A percentile compares a stretch with the other conserved stretches of the same genome.
phyloP scores from a whole-genome alignment of 2,329 filamentous ascomycete species.

The Juglanconis sp. region DNA sequence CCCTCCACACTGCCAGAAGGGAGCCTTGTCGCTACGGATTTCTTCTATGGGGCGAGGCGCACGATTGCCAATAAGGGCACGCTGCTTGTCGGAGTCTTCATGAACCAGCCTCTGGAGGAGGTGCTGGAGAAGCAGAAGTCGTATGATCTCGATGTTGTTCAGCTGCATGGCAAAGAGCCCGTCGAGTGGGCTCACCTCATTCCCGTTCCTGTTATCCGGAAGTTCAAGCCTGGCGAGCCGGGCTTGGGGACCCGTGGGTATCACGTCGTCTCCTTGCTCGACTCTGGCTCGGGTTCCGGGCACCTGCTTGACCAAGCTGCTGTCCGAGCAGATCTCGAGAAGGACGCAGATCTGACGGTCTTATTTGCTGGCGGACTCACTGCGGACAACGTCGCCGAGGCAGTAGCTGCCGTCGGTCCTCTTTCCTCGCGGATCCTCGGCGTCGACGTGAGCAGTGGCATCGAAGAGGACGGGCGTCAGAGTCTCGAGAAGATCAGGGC shows the following conservation, averaged over 20 bases:
- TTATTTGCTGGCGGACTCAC: conserved; percentile 83
- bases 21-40: conserved; percentile 56
- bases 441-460: conserved; percentile 92
- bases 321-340: conserved; percentile 63
- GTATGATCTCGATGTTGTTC: conserved; percentile 81
- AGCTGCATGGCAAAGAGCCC: conserved; percentile 89
- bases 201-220: conserved; percentile 85
- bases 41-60: conserved; percentile 47
- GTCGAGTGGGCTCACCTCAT: conserved; percentile 88
- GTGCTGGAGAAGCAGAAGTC: conserved; percentile 74
- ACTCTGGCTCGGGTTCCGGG: conserved; percentile 83
- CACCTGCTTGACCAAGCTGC: conserved; percentile 69
- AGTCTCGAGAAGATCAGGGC: conserved; percentile 74
- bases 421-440: conserved; percentile 65
- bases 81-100: conserved; percentile 88
- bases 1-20: not conserved
- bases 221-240: conserved; percentile 74
- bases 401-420: conserved; percentile 61
- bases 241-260: conserved; percentile 73
- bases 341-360: conserved; percentile 68
- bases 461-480: conserved; percentile 81
- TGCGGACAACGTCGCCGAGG: conserved; percentile 70
- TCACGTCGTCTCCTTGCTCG: conserved; percentile 79
- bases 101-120: conserved; percentile 81
- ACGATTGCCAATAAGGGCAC: conserved; percentile 56